phyloP scores from a whole-genome alignment of 306 rosid species.

The Citrullus mucosospermus region DNA sequence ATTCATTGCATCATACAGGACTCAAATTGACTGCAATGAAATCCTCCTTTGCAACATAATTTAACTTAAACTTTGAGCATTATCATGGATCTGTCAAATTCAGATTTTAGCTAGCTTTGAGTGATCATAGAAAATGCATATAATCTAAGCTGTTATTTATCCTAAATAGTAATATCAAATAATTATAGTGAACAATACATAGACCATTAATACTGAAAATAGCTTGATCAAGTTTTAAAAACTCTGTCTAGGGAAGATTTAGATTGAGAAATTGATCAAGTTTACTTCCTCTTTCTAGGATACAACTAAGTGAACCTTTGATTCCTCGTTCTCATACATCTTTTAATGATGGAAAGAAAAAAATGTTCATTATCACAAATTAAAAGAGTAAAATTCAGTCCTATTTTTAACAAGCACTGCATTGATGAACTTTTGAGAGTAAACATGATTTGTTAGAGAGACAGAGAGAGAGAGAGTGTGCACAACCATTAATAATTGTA shows the following conservation, averaged over 20 bases:
- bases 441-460: too few species aligned
- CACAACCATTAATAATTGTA: neutral
- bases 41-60: neutral
- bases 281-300: neutral
- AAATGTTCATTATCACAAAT: neutral
- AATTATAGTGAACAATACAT: neutral
- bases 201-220: neutral
- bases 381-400: neutral
- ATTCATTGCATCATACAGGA: constrained; percentile 13
- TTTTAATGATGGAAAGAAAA: neutral
- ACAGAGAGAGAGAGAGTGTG: neutral
- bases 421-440: neutral
- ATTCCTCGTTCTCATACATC: neutral
- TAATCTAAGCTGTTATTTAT: neutral
- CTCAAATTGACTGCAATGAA: neutral
- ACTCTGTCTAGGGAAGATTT: neutral
- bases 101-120: neutral
- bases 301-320: neutral
- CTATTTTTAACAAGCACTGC: neutral
- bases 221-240: neutral
- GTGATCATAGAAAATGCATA: neutral
- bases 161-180: neutral
- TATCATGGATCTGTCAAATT: neutral
- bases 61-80: neutral
- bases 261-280: neutral